Base-by-base conservation (phyloP, 2,329 filamentous ascomycete genomes). In the Leptosphaerulina australis region DNA sequence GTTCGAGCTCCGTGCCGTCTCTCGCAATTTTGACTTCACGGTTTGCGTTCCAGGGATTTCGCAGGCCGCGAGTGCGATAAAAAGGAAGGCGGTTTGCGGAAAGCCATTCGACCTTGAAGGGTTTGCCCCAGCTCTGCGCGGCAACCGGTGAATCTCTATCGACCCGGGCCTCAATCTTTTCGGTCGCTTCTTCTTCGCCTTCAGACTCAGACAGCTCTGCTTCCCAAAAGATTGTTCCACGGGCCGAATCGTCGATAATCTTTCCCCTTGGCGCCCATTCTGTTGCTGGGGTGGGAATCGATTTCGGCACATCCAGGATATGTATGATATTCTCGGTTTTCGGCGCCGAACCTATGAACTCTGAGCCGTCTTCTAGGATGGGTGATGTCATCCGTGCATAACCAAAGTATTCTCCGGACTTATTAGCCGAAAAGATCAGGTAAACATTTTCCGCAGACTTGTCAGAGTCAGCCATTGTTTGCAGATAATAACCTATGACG, bases 181-280 rank as follows among this genome's bases (percentile, higher is more conserved):
- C 67, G 2, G 70, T 73, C 20, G 74, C 72, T 4, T 79, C 78
- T n/a, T 81, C 81, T 15, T 76, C 76, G 7, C 74, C 79, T 34
- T 77, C 77, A 18, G 73, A 69, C 15, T 85, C 85, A 0, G 83
- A 83, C 24, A 79, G 73, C 39, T 93, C 87, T 5, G 87, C 87
- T 71, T 97, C 93, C 93, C 93, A 97, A 66, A 97, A 97, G 30
- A 97, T 96, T 0, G 92, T 97, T 0, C 93, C 93, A n/a, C 93
- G 83, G 0, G 90, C 88, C 3, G 90, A 92, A 69, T 97, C 93
- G 64, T 96, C 91, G 36, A 97, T 93, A 50, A 97, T 95, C 45
- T 86, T 85, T 18, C 93, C 93, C 64, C 83, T 87, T 0, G 92
- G 92, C 2, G 88, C 88, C 41, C 81, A 87, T 37, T 89, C 85